Evolutionary conservation across 1,139 yeast species (phyloP), one percentile per base, ranked within the genome.

Genomic region (Suhomyces chickasaworum): DNA sequence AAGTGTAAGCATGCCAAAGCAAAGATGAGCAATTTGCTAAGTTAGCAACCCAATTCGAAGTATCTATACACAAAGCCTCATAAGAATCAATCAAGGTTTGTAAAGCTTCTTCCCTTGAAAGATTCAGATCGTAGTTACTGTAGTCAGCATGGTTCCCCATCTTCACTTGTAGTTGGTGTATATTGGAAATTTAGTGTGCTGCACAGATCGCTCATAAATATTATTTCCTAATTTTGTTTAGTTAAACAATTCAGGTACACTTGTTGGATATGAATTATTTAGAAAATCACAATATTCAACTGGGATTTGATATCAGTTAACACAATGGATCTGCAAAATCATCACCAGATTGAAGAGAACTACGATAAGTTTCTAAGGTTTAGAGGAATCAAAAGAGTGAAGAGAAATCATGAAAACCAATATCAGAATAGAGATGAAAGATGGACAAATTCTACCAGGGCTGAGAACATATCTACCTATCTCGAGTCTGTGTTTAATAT

Each of bases 31-130:
- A 86, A 59, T 93, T 93, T 23, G 97, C 80, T 29, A 90, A 68
- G 59, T 93, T 93, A 53, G 95, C 83, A 2, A 91, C 91, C 97
- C 97, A 90, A 65, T 89, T 87, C 23, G 71, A 59, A 47, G 86
- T 88, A 15, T 73, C 89, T 1, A 57, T 66, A 2, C 84, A 67
- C 20, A 93, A 71, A 0, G 95, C 91, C 40, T 72, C 71, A 55
- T 87, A 86, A 1, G 90, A 80, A 39, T 72, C 77, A 1, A 88
- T 50, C 3, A 89, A 66, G 46, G 71, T 73, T 49, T 83, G 79
- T 29, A 91, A 74, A 7, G 82, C 74, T 44, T 87, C 95, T 27
- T 65, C 61, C 54, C 81, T 84, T 41, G 73, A 59, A 1, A 57
- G 39, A 4, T 68, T 58, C 1, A 54, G 42, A 1, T 64, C 49